Percentiles rank a stretch among this genome's conserved stretches.
Evolutionary conservation across 75 land plant genomes (phyloP).

Genomic region (Sequoia sempervirens): DNA sequence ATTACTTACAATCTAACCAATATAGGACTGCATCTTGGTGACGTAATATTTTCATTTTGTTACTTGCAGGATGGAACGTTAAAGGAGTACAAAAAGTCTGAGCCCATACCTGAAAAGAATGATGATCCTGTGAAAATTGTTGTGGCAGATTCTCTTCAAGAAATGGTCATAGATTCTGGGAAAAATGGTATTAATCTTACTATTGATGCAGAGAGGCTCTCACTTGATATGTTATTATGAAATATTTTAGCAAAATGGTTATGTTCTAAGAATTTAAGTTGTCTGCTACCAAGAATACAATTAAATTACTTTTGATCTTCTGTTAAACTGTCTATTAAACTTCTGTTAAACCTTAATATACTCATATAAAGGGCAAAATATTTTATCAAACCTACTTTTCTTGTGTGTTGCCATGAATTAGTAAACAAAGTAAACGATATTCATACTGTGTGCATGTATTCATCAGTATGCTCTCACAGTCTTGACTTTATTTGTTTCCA

Average conservation of each 20-base stretch:
- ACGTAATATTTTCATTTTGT: background rate
- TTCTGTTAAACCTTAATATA: too few species aligned
- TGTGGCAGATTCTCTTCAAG: slow-evolving; percentile 73
- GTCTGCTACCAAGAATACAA: background rate
- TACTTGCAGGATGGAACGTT: slow-evolving; percentile 65
- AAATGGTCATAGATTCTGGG: slow-evolving; percentile 78
- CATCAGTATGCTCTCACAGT: background rate
- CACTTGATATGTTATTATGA: background rate
- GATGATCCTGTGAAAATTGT: slow-evolving; percentile 91
- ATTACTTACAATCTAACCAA: background rate
- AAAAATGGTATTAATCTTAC: slow-evolving; percentile 65
- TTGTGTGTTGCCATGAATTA: background rate
- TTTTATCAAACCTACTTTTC: background rate
- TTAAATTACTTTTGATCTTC: background rate
- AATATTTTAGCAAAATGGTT: background rate
- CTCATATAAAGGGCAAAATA: background rate
- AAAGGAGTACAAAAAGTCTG: slow-evolving; percentile 56
- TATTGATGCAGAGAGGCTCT: background rate
- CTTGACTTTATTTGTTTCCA: background rate
- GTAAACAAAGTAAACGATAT: background rate
- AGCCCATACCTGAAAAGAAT: slow-evolving; percentile 84
- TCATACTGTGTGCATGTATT: background rate
- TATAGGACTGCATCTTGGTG: background rate
- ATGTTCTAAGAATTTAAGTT: background rate
- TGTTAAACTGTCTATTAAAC: too few species aligned